Evolutionary conservation across 352 stramenopile species (phyloP), one percentile per base, ranked within the genome.

Genomic region (Phytophthora capsici): DNA sequence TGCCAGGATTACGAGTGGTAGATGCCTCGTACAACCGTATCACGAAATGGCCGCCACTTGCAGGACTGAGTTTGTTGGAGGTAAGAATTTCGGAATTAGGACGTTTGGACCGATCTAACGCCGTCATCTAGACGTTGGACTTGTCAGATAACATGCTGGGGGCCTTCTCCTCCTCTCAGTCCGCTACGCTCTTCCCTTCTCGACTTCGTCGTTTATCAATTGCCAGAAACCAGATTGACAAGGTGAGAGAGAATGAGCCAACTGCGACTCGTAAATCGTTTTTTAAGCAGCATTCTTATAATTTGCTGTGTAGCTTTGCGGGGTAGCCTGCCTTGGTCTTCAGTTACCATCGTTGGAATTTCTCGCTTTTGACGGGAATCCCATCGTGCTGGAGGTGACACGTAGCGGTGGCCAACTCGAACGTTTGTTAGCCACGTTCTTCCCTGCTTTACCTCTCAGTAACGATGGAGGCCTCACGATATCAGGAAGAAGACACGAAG

Each of bases 1-100:
- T 78, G 6, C 71, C 59, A 22, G 51, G 67, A 36, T 57, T 91
- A 17, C 57, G 66, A 46, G 68, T 78, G n/a, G 38, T 91, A 2
- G 77, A 91, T 66, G 77, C 70, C 0, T 89, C 80, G 4, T 84
- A 77, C 57, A 91, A 90, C 49, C 75, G 75, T 25, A 77, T 90
- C 34, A 69, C 56, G 28, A 78, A 76, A 36, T 91, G 83, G 83
- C 83, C 83, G 3, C 62, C 60, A 13, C 48, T 90, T n/a, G 57
- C 58, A 13, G 62, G 66, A n/a, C 38, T 86, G 25, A 54, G 9
- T 10, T 49, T 57, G 22, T 58, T 91, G 1, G 80, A 89, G 80
- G 80, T 91, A 28, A 40, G 16, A n/a, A 9, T 32, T 36, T n/a
- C 3, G 10, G 20, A 13, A 28, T n/a, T 36, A 46, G 16, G 17